Evolutionary conservation across 2,329 filamentous ascomycete species (phyloP), one percentile per base, ranked within the genome.

Genomic region (Spiromastix sp.): DNA sequence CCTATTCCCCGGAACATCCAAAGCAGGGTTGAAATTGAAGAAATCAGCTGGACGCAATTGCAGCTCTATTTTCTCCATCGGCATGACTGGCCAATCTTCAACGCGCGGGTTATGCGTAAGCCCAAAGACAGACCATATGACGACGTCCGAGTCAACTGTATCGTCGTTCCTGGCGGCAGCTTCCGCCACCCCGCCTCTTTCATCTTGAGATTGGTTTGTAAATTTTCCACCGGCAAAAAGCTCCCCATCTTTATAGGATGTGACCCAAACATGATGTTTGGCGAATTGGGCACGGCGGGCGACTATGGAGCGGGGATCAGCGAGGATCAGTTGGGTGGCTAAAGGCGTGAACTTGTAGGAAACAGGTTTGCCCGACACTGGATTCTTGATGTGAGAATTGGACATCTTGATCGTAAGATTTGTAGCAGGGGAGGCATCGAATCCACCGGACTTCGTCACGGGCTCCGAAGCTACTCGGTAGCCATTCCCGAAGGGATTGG

Each of bases 401-500:
- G 59, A 54, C 36, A 71, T 66, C 39, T 70, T 70, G 56, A 70
- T 66, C 9, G 62, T 48, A 21, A 67, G 63, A 45, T 54, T 50
- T 16, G 46, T 46, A 12, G 55, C 49, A 0, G 73, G 70, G 30
- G 71, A 71, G 1, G 72, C 67, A 42, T 79, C 71, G 15, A 72
- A 49, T 42, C 64, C 64, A 4, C 59, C 48, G 1, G 71, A 64
- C 27, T 55, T 55, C 22, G 64, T 57, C 4, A 79, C 55, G 0
- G 55, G 47, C 0, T 58, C 63, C 32, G 72, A 68, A 12, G 61
- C 57, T 29, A 79, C 55, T 38, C 71, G 60, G 55, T 79, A 81
- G 36, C 64, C 67, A 49, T 77, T 79, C 18, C 78, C 77, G 25
- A 68, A 60, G 0, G 77, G 74, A 45, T 82, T 81, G 2, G 66